phyloP scores from a whole-genome alignment of 768 basidiomycete genomes.

The Coprinellus micaceus region DNA sequence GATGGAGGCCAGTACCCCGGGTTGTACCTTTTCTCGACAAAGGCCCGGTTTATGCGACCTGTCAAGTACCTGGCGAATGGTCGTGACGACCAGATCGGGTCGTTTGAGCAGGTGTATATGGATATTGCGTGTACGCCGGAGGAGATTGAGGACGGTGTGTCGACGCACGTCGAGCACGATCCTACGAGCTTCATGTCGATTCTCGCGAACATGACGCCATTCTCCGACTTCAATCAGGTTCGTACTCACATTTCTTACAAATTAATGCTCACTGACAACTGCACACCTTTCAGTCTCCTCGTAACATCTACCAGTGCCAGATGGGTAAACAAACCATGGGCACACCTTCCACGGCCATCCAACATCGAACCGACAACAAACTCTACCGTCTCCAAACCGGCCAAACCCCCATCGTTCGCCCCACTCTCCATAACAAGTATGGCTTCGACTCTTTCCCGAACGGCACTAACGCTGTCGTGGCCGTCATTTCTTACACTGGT shows the following conservation, averaged over 20 bases:
- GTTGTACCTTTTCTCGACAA: slow-evolving; percentile 83
- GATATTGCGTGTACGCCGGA: slow-evolving; percentile 89
- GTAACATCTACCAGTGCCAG: slow-evolving; percentile 95
- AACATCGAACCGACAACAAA: slow-evolving; percentile 96
- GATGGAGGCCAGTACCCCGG: slow-evolving; percentile 97
- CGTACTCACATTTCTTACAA: slow-evolving; percentile 18
- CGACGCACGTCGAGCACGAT: slow-evolving; percentile 90
- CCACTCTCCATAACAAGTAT: slow-evolving; percentile 86
- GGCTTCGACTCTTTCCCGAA: slow-evolving; percentile 99
- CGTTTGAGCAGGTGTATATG: slow-evolving; percentile 99
- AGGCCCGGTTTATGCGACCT: slow-evolving; percentile 95
- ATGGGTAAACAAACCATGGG: slow-evolving; percentile 99
- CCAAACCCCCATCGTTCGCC: slow-evolving; percentile 93
- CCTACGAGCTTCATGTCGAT: slow-evolving; percentile 96
- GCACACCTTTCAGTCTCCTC: slow-evolving; percentile 57
- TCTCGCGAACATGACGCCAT: slow-evolving; percentile 95
- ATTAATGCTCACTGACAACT: neutral
- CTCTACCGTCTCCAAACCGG: slow-evolving; percentile 94
- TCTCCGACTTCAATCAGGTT: slow-evolving; percentile 97
- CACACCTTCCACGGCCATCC: slow-evolving; percentile 88
- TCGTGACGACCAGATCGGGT: slow-evolving; percentile 83
- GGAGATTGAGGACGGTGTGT: slow-evolving; percentile 73
- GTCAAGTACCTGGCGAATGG: slow-evolving; percentile 89
- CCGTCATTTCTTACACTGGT: slow-evolving; percentile 99
- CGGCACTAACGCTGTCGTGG: slow-evolving; percentile 96